Base-by-base conservation (phyloP, 139 green algal species). In the Chlorella vulgaris region DNA sequence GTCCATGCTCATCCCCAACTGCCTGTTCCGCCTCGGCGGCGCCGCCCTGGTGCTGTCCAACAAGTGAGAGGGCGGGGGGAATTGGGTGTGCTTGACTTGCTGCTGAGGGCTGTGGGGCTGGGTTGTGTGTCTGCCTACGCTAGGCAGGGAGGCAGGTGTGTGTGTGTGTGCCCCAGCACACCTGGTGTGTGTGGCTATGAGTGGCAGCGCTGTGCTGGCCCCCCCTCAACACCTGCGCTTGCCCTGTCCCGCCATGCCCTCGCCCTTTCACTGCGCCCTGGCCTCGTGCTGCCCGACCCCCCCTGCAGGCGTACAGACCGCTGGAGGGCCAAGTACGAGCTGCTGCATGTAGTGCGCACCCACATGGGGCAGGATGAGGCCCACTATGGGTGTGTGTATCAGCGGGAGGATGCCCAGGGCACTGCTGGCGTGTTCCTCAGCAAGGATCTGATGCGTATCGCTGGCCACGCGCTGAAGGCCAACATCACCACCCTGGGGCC, bases 401-500 rank as follows among this genome's bases (percentile, higher is more conserved):
- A 98, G 88, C 85, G 76, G 69, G 90, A 97, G 88, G 94, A 98
- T 69, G 51, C 76, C 0, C 69, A 91, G 31, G 88, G 89, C 8
- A 82, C 86, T 28, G 28, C 69, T n/a, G 92, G 96, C 13, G 94
- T 99, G 76, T 85, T 87, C 69, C 90, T 99, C 31, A 93, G 86
- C 50, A 96, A 97, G 91, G 92, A 98, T 66, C 91, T 99, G 28
- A 98, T 99, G 91, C 87, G 92, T 36, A 94, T 98, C 53, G 96
- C 96, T 24, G 96, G 96, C 42, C 78, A 85, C 43, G 76, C 85
- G 2, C 83, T 97, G 7, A 91, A 98, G 88, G 92, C 92, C 87
- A 99, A 99, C 90, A 98, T 99, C 84, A 99, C 96, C 31, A 98
- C 95, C 22, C 88, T 99, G 70, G 96, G 93, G 15, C 96, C 96